These are phyloP conservation scores for Exophiala phaeomuriformis DNA, from an alignment of 2,329 filamentous ascomycete species.

Conservation along the genomic window DNA sequence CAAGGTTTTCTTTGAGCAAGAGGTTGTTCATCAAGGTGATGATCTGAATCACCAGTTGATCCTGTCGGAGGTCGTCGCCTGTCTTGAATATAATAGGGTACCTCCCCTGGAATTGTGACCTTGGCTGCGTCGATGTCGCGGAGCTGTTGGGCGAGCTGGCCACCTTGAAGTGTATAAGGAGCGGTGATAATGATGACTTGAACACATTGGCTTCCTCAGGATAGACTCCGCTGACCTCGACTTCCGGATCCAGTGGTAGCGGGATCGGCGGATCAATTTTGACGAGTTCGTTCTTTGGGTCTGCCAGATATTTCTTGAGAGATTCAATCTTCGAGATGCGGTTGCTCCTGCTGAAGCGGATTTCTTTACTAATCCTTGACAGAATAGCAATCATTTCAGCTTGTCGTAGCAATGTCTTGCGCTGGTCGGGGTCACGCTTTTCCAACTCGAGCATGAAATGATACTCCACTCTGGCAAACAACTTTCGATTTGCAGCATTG, in stretches of 20 bases:
- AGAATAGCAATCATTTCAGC: conserved; percentile 83
- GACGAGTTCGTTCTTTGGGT: conserved; percentile 82
- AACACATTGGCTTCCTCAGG: conserved; percentile 86
- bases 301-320: conserved; percentile 74
- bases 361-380: conserved; percentile 80
- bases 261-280: conserved; percentile 79
- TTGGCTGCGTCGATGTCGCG: conserved; percentile 6
- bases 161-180: conserved; percentile 86
- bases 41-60: conserved; percentile 94
- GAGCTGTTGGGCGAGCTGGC: conserved; percentile 34
- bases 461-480: conserved; percentile 89
- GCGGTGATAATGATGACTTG: conserved; percentile 87
- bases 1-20: conserved; percentile 89
- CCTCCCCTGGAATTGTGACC: conserved; percentile 48
- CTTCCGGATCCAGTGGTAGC: conserved; percentile 76
- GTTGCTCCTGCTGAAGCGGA: conserved; percentile 71
- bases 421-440: conserved; percentile 62
- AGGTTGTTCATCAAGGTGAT: conserved; percentile 97
- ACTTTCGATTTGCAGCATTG: conserved; percentile 60
- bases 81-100: conserved; percentile 97
- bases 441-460: conserved; percentile 91
- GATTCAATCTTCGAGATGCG: conserved; percentile 73
- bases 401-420: conserved; percentile 73
- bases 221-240: conserved; percentile 70
- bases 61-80: conserved; percentile 90